Conservation (phyloP, 208 protist species). For the Jaenimonas drosophilae region DNA sequence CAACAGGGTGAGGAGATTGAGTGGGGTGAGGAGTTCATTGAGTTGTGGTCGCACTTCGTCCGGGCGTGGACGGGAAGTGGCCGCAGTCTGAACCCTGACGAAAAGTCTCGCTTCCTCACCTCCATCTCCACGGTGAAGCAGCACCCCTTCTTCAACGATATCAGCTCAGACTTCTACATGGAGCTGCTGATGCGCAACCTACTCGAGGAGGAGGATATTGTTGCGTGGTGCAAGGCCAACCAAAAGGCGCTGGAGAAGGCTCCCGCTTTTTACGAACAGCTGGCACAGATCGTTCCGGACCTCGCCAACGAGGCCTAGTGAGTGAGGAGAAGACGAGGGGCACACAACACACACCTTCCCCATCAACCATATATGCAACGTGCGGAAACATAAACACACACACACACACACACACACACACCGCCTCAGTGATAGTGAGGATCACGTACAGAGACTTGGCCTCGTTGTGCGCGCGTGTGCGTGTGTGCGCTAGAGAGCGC, state of each 20-base stretch:
- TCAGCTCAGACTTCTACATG: slow-evolving; percentile 64
- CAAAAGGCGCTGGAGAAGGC: slow-evolving; percentile 4
- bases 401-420: slow-evolving; percentile 4
- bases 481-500: too few relatives aligned
- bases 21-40: slow-evolving; percentile 76
- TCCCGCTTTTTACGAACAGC: slow-evolving; percentile 8
- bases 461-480: too few relatives aligned
- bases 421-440: too few relatives aligned
- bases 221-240: slow-evolving; percentile 16
- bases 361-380: slow-evolving; percentile 8
- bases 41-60: slow-evolving; percentile 49
- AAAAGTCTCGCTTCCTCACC: slow-evolving; percentile 26
- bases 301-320: too few relatives aligned
- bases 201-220: slow-evolving; percentile 15
- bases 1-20: slow-evolving; percentile 26
- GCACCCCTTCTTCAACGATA: slow-evolving; percentile 55
- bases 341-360: too few relatives aligned
- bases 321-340: too few relatives aligned
- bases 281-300: slow-evolving; percentile 6
- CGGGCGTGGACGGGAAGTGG: slow-evolving; percentile 22
- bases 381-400: background rate
- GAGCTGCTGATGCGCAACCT: slow-evolving; percentile 29
- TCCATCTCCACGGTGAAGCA: slow-evolving; percentile 32
- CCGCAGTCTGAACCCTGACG: too few relatives aligned
- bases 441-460: too few relatives aligned